Percentiles rank a stretch among this genome's conserved stretches.
Evolutionary conservation across 2,329 filamentous ascomycete genomes (phyloP).

Genomic region (Ascochyta pisi): DNA sequence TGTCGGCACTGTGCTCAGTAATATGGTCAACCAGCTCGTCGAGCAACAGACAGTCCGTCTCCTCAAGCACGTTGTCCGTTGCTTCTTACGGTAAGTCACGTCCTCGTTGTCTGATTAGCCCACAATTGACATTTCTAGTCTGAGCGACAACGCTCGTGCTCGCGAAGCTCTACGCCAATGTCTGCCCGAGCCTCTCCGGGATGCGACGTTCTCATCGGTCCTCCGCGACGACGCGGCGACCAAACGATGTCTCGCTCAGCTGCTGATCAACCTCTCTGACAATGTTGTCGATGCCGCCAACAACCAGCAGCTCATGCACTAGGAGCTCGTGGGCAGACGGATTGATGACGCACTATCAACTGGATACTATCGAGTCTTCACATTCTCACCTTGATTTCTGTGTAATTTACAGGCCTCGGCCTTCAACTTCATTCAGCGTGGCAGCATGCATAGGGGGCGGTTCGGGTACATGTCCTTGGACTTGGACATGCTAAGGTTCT

Average conservation of each 20-base stretch:
- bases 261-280: constrained; percentile 95
- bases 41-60: constrained; percentile 96
- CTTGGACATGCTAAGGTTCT: constrained; percentile 31
- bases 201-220: constrained; percentile 95
- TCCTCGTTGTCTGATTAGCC: background rate
- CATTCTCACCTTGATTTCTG: constrained; percentile 20
- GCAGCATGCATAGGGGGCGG: constrained; percentile 23
- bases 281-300: constrained; percentile 68
- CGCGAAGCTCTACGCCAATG: constrained; percentile 95
- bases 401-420: constrained; percentile 34
- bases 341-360: background rate
- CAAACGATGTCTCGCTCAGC: constrained; percentile 95
- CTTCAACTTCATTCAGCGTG: constrained; percentile 32
- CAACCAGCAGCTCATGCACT: constrained; percentile 49
- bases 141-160: constrained; percentile 95
- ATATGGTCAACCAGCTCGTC: constrained; percentile 97
- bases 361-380: background rate
- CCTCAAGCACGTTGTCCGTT: constrained; percentile 96
- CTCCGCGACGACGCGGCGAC: constrained; percentile 96
- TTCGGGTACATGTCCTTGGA: constrained; percentile 26
- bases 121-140: constrained; percentile 57
- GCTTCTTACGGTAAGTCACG: constrained; percentile 81
- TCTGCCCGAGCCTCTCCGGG: constrained; percentile 95
- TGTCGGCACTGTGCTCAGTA: constrained; percentile 94
- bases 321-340: background rate